Conservation (phyloP, 345 rosid genomes). For the Boechera divaricarpa region DNA sequence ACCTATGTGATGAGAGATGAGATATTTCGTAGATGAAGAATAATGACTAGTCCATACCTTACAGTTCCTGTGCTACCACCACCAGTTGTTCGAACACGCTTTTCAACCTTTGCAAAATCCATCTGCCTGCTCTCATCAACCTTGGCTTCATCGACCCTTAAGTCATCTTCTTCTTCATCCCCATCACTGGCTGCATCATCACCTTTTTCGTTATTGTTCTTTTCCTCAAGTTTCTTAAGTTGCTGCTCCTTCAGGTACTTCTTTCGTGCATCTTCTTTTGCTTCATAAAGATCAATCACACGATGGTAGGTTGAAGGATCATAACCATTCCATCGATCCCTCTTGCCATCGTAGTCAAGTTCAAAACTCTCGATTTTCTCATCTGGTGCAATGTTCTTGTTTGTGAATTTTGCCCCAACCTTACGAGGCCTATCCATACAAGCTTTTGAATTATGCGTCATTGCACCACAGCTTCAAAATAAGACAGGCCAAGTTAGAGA, state of each 20-base stretch:
- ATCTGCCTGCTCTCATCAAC: slow-evolving; percentile 91
- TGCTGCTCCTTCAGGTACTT: slow-evolving; percentile 77
- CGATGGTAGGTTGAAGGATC: slow-evolving; percentile 71
- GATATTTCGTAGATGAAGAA: neutral
- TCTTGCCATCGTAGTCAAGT: slow-evolving; percentile 88
- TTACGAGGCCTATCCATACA: slow-evolving; percentile 89
- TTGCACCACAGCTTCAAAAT: slow-evolving; percentile 76
- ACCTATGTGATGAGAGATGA: neutral
- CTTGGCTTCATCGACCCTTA: slow-evolving; percentile 90
- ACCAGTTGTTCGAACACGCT: slow-evolving; percentile 95
- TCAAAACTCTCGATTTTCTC: slow-evolving; percentile 83
- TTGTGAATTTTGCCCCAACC: slow-evolving; percentile 79
- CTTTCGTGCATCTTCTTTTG: slow-evolving; percentile 78
- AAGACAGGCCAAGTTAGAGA: slow-evolving; percentile 1
- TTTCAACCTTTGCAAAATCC: slow-evolving; percentile 98
- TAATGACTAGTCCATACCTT: slow-evolving; percentile 50
- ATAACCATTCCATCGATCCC: slow-evolving; percentile 91
- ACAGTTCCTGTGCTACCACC: slow-evolving; percentile 99
- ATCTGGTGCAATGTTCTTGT: slow-evolving; percentile 80
- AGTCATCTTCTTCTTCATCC: slow-evolving; percentile 80
- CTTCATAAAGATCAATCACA: slow-evolving; percentile 80
- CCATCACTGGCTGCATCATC: slow-evolving; percentile 61
- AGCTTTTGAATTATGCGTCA: slow-evolving; percentile 73
- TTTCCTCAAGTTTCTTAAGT: slow-evolving; percentile 81
- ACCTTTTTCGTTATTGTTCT: slow-evolving; percentile 57